Evolutionary conservation across 306 rosid genomes (phyloP), one percentile per base, ranked within the genome.

Genomic region (Carpinus viminea): DNA sequence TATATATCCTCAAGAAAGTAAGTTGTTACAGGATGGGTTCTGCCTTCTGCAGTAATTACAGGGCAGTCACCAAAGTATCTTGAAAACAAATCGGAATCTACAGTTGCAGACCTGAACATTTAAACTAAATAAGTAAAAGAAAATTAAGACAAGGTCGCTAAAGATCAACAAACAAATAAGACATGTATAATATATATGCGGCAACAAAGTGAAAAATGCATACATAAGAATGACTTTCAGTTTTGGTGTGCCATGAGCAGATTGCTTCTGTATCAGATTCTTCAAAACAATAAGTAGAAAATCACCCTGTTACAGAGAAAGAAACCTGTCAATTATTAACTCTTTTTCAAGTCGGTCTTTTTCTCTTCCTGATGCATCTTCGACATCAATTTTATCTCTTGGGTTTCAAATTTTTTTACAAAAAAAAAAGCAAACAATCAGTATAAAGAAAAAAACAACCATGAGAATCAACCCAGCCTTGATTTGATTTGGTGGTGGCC

Each of bases 151-250:
- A 72, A 36, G 12, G 34, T 38, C 48, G 38, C 7, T 66, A 66
- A 38, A 41, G 50, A 18, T 66, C 26, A 60, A 74, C 28, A 48
- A 17, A 36, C 51, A 64, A 0, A 61, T 53, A 45, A 21, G 10
- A 52, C 36, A 60, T 68, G 20, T 76, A 82, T 41, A 46, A 3
- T 18, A 54, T 18, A 54, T 50, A 56, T 57, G 74, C 47, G 21
- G 47, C 57, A 65, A 73, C 45, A 43, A 61, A 80, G 73, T 61
- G 46, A 31, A 56, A 50, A 68, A 56, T 59, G n/a, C 96, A 74
- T 89, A 93, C 98, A 94, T 94, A 60, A 94, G 89, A 86, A 94
- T 87, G 89, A 94, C 91, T 84, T 94, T 94, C 85, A 92, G 83
- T 82, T 86, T 85, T 59, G 86, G 70, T 70, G 91, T 76, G 46